These are phyloP conservation scores for Crepidotus variabilis DNA, from an alignment of 768 basidiomycete genomes.

Conservation along the genomic window DNA sequence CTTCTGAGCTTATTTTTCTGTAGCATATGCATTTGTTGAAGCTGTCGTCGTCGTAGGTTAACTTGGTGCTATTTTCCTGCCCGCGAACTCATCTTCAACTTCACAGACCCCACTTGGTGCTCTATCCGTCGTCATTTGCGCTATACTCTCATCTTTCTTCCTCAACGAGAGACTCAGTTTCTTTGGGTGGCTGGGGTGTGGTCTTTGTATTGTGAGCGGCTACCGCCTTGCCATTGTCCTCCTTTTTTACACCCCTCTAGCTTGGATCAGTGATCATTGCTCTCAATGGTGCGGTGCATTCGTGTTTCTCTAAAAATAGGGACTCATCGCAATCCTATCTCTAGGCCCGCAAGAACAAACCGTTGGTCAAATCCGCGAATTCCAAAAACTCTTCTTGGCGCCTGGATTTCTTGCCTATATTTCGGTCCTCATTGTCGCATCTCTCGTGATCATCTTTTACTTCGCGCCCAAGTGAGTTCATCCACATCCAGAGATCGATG, in stretches of 20 bases:
- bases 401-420: constrained; percentile 78
- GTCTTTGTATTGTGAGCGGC: constrained; percentile 76
- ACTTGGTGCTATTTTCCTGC: neutral
- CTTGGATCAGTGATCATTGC: constrained; percentile 88
- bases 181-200: constrained; percentile 96
- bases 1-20: constrained; percentile 19
- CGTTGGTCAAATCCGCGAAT: constrained; percentile 64
- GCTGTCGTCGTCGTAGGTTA: constrained; percentile 83
- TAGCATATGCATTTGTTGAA: constrained; percentile 86
- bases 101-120: constrained; percentile 89
- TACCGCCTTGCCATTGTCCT: neutral
- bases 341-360: constrained; percentile 67
- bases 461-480: constrained; percentile 69
- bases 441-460: constrained; percentile 74
- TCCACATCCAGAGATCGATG: neutral
- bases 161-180: constrained; percentile 91
- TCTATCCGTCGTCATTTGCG: constrained; percentile 92
- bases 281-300: constrained; percentile 59
- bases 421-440: constrained; percentile 56
- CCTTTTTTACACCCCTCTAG: constrained; percentile 28
- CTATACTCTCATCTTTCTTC: constrained; percentile 89
- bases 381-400: constrained; percentile 77
- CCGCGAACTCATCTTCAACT: constrained; percentile 1
- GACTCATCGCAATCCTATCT: constrained; percentile 16
- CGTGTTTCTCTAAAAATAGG: constrained; percentile 20